Percentiles rank a stretch among this genome's conserved stretches.
Conservation (phyloP, 1,284 basidiomycete genomes). For the Agroathelia rolfsii region DNA sequence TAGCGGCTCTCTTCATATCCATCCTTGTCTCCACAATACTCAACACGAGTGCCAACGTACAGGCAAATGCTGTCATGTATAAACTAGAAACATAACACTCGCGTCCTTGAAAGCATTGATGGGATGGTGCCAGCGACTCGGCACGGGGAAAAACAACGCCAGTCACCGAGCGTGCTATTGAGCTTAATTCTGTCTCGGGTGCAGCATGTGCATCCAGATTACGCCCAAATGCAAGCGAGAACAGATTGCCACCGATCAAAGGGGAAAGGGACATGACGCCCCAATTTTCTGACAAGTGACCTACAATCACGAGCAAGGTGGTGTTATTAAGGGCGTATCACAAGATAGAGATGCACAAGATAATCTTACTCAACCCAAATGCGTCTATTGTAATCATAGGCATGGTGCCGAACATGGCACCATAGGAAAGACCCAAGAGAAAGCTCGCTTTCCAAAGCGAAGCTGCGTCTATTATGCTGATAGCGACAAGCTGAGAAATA, state of each 20-base stretch:
- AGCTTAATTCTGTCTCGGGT: constrained; percentile 9
- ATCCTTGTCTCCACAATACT: constrained; percentile 39
- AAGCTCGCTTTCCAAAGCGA: constrained; percentile 71
- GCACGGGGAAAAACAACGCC: constrained; percentile 9
- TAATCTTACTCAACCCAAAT: constrained; percentile 66
- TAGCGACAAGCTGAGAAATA: constrained; percentile 55
- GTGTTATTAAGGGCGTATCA: too few species aligned
- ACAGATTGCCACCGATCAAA: constrained; percentile 74
- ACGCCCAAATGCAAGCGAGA: constrained; percentile 75
- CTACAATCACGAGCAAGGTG: constrained; percentile 22
- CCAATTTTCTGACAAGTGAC: constrained; percentile 78
- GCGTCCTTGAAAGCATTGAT: constrained; percentile 39
- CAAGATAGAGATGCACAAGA: neutral
- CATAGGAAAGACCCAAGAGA: constrained; percentile 67
- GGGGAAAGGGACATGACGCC: constrained; percentile 73
- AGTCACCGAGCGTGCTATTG: constrained; percentile 9
- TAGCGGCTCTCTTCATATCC: constrained; percentile 26
- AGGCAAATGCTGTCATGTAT: constrained; percentile 38
- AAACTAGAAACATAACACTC: constrained; percentile 44
- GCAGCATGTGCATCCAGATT: constrained; percentile 66
- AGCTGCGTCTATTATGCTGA: constrained; percentile 47
- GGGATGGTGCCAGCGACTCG: constrained; percentile 22
- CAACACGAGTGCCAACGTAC: constrained; percentile 34
- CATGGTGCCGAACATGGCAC: constrained; percentile 67
- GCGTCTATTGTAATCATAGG: constrained; percentile 78